Evolutionary conservation across 1,284 basidiomycete genomes (phyloP).

Genomic region (Pseudozyma hubeiensis): DNA sequence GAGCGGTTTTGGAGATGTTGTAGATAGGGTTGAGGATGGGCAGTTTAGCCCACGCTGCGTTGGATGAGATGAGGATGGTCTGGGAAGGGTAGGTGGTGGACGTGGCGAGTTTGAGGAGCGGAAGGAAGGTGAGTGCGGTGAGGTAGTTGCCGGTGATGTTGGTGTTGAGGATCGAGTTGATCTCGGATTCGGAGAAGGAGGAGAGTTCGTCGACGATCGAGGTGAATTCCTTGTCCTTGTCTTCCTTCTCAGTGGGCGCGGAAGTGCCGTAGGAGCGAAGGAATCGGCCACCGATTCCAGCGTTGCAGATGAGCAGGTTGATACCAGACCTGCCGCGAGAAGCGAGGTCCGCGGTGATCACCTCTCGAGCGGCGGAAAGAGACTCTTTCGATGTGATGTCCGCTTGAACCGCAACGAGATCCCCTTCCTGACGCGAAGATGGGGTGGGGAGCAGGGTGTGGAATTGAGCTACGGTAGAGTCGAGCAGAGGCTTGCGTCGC

Average conservation of each 20-base stretch:
- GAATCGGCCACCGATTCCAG: conserved; percentile 36
- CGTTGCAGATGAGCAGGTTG: conserved; percentile 45
- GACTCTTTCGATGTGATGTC: conserved; percentile 47
- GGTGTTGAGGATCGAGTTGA: conserved; percentile 27
- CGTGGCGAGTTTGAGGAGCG: conserved; percentile 26
- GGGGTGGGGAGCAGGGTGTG: conserved; percentile 6
- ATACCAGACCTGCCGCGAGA: conserved; percentile 15
- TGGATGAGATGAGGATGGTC: conserved; percentile 46
- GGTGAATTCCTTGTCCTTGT: conserved; percentile 25
- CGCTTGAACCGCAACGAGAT: conserved; percentile 22
- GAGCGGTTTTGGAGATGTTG: conserved; percentile 50
- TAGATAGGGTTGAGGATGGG: conserved; percentile 56
- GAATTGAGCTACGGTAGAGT: conserved; percentile 19
- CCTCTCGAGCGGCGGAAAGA: conserved; percentile 10
- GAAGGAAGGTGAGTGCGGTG: conserved; percentile 37
- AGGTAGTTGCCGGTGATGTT: conserved; percentile 51
- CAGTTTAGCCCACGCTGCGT: conserved; percentile 48
- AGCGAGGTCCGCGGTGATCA: conserved; percentile 21
- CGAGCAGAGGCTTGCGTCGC: conserved; percentile 27
- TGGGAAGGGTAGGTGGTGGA: conserved; percentile 21
- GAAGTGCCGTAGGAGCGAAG: conserved; percentile 27
- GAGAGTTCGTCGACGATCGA: conserved; percentile 40
- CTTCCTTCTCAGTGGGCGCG: not conserved
- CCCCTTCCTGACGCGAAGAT: conserved; percentile 3
- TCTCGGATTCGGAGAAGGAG: conserved; percentile 36